Conservation (phyloP, 1,284 basidiomycete genomes). For the Pseudozyma tsukubaensis region DNA sequence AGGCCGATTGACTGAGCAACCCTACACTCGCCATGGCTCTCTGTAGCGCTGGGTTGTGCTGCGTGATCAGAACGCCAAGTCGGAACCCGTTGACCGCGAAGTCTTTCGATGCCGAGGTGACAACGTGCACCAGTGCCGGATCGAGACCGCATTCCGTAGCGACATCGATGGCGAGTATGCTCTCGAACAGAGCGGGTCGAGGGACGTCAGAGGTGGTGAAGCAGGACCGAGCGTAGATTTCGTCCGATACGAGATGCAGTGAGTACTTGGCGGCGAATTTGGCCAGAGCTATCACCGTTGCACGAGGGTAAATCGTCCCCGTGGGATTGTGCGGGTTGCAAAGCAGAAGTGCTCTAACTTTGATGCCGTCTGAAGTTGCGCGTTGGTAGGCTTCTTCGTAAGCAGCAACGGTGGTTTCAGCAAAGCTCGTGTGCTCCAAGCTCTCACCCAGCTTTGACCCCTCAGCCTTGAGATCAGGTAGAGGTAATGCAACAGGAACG, state of each 20-base stretch:
- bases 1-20: constrained; percentile 35
- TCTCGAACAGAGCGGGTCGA: constrained; percentile 39
- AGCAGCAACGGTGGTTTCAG: constrained; percentile 23
- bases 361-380: constrained; percentile 33
- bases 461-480: constrained; percentile 6
- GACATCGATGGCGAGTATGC: constrained; percentile 53
- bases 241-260: constrained; percentile 59
- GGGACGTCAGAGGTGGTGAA: constrained; percentile 30
- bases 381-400: constrained; percentile 44
- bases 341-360: constrained; percentile 37
- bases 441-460: background rate
- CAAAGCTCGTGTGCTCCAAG: constrained; percentile 15
- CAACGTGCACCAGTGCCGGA: constrained; percentile 47
- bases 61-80: constrained; percentile 50
- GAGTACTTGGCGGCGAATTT: constrained; percentile 50
- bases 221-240: constrained; percentile 59
- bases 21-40: constrained; percentile 39
- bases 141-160: constrained; percentile 33
- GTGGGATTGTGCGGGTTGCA: constrained; percentile 63
- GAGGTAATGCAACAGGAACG: constrained; percentile 28
- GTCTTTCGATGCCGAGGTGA: constrained; percentile 58
- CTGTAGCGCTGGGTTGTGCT: constrained; percentile 48
- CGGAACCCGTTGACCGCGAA: constrained; percentile 62
- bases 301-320: constrained; percentile 53
- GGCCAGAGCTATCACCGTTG: constrained; percentile 47